Percentiles rank a stretch among this genome's conserved stretches.
These are phyloP conservation scores for Darksidea phi DNA, from an alignment of 495 filamentous ascomycete genomes.

Conservation along the genomic window DNA sequence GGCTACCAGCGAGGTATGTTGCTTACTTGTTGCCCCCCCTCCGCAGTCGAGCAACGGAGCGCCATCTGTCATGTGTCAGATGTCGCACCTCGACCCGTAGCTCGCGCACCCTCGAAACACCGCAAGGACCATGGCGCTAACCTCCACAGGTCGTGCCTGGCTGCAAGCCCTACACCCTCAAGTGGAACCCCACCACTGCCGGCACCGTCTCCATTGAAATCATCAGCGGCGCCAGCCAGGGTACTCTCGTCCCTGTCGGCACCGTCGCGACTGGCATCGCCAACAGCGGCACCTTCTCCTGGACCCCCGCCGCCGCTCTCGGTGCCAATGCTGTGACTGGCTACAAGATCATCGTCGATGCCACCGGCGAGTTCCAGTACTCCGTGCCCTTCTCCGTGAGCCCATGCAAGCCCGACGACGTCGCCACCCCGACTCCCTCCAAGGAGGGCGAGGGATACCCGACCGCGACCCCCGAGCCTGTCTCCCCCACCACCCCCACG, in stretches of 20 bases:
- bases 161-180: constrained; percentile 60
- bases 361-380: constrained; percentile 65
- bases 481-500: constrained; percentile 23
- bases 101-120: neutral
- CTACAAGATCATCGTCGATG: constrained; percentile 66
- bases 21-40: too few relatives aligned
- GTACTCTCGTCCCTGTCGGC: constrained; percentile 54
- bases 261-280: constrained; percentile 55
- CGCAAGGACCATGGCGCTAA: neutral
- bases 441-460: neutral
- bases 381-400: constrained; percentile 65
- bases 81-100: neutral
- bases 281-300: constrained; percentile 60
- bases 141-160: constrained; percentile 48
- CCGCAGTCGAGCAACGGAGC: too few relatives aligned
- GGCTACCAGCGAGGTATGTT: too few relatives aligned
- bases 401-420: constrained; percentile 24
- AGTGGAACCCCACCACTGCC: constrained; percentile 54
- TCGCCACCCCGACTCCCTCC: constrained; percentile 9
- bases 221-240: constrained; percentile 56
- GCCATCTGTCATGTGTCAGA: neutral
- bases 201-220: constrained; percentile 59
- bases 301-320: constrained; percentile 55
- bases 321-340: constrained; percentile 47
- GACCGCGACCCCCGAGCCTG: constrained; percentile 23